A percentile compares a stretch with the other conserved stretches of the same genome.
Conservation (phyloP, 495 filamentous ascomycete genomes). For the Bryoglossum gracile region DNA sequence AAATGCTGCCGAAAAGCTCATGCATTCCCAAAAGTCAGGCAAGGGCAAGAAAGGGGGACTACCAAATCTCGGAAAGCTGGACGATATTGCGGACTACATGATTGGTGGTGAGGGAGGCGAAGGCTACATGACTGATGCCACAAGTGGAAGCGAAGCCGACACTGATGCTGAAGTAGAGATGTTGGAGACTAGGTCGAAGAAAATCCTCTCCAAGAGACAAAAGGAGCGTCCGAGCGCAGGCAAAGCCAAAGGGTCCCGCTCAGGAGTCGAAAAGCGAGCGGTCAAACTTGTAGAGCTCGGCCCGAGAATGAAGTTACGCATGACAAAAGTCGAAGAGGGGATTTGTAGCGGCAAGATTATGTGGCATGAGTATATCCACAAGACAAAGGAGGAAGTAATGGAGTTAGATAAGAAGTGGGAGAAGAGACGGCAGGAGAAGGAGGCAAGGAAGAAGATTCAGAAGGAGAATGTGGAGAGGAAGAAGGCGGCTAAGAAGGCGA, state of each 20-base stretch:
- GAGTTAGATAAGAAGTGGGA: slow-evolving; percentile 78
- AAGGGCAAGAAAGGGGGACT: slow-evolving; percentile 60
- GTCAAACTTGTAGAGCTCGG: slow-evolving; percentile 90
- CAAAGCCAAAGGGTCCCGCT: slow-evolving; percentile 25
- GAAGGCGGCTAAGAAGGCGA: slow-evolving; percentile 45
- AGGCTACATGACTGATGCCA: slow-evolving; percentile 76
- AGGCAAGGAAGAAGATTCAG: slow-evolving; percentile 69
- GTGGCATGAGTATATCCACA: slow-evolving; percentile 93
- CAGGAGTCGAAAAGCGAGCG: slow-evolving; percentile 65
- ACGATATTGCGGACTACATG: slow-evolving; percentile 94
- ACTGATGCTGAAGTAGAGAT: slow-evolving; percentile 96
- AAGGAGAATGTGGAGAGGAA: slow-evolving; percentile 85
- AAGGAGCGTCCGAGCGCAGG: slow-evolving; percentile 42
- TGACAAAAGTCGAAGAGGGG: slow-evolving; percentile 96
- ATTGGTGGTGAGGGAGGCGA: slow-evolving; percentile 69
- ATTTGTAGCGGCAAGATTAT: slow-evolving; percentile 85
- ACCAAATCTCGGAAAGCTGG: slow-evolving; percentile 82
- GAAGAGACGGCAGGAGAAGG: slow-evolving; percentile 68
- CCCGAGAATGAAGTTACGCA: slow-evolving; percentile 77
- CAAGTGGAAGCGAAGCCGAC: slow-evolving; percentile 84
- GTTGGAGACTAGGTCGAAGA: slow-evolving; percentile 61
- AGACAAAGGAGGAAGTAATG: slow-evolving; percentile 68
- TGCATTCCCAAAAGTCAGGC: slow-evolving; percentile 45
- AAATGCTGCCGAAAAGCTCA: slow-evolving; percentile 74
- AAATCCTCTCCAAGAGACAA: slow-evolving; percentile 58